Percentiles rank a stretch among this genome's conserved stretches.
phyloP scores from a whole-genome alignment of 371 early-diverging fungal genomes.

The Batkoa obscura region DNA sequence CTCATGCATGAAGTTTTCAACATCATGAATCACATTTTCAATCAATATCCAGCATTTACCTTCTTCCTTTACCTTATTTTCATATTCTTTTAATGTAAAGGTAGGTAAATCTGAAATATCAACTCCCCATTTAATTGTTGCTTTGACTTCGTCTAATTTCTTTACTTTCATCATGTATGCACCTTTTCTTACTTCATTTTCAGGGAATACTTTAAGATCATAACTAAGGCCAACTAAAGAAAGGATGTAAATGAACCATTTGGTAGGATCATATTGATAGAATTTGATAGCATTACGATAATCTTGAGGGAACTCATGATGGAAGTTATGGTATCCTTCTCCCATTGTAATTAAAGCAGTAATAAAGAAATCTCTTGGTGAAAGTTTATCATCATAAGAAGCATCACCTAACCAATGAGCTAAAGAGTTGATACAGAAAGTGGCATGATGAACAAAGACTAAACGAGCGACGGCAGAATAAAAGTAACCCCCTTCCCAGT shows the following conservation, averaged over 20 bases:
- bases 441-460: conserved; percentile 75
- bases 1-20: conserved; percentile 64
- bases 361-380: conserved; percentile 61
- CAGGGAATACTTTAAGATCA: conserved; percentile 71
- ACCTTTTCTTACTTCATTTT: conserved; percentile 79
- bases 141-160: conserved; percentile 37
- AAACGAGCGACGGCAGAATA: conserved; percentile 63
- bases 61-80: conserved; percentile 9
- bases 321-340: conserved; percentile 81
- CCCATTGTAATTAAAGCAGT: conserved; percentile 64
- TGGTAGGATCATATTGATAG: conserved; percentile 90
- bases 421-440: conserved; percentile 85
- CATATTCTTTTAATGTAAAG: conserved; percentile 55
- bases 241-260: conserved; percentile 62
- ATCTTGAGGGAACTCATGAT: conserved; percentile 90
- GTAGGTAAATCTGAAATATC: conserved; percentile 49
- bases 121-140: conserved; percentile 49
- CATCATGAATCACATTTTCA: conserved; percentile 77
- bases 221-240: conserved; percentile 65
- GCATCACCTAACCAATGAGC: conserved; percentile 69
- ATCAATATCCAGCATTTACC: conserved; percentile 65
- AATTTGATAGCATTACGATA: conserved; percentile 82
- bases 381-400: conserved; percentile 58
- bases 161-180: conserved; percentile 62
- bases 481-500: conserved; percentile 79